Conservation (phyloP, 148 eudicot species). For the Chenopodium formosanum region DNA sequence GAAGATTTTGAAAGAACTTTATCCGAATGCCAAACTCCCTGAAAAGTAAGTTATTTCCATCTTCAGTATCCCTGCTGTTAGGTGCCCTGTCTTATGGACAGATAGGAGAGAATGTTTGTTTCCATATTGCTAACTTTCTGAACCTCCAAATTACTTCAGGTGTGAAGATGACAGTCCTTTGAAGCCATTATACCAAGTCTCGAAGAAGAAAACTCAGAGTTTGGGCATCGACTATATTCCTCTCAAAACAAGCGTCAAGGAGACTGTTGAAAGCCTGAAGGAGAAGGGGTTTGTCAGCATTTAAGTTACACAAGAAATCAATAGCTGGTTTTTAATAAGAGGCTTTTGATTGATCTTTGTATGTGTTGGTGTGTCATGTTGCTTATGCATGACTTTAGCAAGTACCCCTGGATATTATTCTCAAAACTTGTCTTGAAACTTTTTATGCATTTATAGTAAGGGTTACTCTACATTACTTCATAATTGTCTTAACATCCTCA, state of each 20-base stretch:
- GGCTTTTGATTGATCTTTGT: not conserved
- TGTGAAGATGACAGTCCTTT: slow-evolving; percentile 61
- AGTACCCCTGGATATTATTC: too few relatives aligned
- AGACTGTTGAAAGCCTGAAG: slow-evolving; percentile 69
- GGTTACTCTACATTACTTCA: too few relatives aligned
- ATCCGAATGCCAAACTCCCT: slow-evolving; percentile 31
- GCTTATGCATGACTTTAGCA: too few relatives aligned
- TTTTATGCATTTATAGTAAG: too few relatives aligned
- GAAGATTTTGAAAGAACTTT: slow-evolving; percentile 29
- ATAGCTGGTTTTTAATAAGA: not conserved
- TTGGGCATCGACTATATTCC: slow-evolving; percentile 57
- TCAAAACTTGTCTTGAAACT: too few relatives aligned
- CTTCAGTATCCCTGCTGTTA: not conserved
- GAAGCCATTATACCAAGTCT: slow-evolving; percentile 40
- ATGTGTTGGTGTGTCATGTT: too few relatives aligned
- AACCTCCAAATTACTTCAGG: slow-evolving; percentile 32
- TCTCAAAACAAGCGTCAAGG: slow-evolving; percentile 53
- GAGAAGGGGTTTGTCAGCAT: slow-evolving; percentile 47
- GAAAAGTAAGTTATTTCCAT: slow-evolving; percentile 25
- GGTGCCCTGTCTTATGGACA: not conserved
- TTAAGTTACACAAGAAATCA: slow-evolving; percentile 4
- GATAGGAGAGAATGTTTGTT: too few relatives aligned
- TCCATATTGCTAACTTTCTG: not conserved
- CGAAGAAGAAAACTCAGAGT: slow-evolving; percentile 42
- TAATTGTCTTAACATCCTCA: too few relatives aligned